Evolutionary conservation across 305 asterid species (phyloP).

Genomic region (Ajuga reptans): DNA sequence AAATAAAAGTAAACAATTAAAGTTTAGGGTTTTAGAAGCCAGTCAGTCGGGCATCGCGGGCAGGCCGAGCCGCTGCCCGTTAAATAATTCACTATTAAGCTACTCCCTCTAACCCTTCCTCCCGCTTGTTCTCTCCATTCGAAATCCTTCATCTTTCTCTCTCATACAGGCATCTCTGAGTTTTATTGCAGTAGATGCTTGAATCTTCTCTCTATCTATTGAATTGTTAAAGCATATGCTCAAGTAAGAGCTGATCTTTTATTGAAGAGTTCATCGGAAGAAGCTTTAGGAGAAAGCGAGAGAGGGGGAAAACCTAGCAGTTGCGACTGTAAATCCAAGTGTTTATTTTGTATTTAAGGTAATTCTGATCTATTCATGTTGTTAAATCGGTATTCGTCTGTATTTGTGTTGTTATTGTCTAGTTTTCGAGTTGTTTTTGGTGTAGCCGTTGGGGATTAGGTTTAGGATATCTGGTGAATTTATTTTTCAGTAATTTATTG

Average conservation of each 20-base stretch:
- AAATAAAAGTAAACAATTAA: not conserved
- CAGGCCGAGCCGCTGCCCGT: slow-evolving; percentile 23
- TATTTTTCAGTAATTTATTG: not conserved
- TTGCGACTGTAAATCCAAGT: slow-evolving; percentile 10
- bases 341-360: slow-evolving; percentile 10
- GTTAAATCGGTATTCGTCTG: not conserved
- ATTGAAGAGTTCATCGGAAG: not conserved
- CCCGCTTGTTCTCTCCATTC: slow-evolving; percentile 40
- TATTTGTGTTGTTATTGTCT: not conserved
- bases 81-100: slow-evolving; percentile 17
- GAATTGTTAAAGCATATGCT: not conserved
- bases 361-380: slow-evolving; percentile 7
- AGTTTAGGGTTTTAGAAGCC: slow-evolving; percentile 27
- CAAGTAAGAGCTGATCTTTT: not conserved
- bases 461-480: not conserved
- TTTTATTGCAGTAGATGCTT: not conserved
- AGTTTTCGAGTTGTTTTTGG: not conserved
- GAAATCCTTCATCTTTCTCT: slow-evolving; percentile 22
- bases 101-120: slow-evolving; percentile 20
- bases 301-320: slow-evolving; percentile 25
- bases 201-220: not conserved
- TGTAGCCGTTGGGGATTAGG: slow-evolving; percentile 8
- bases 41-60: slow-evolving; percentile 26
- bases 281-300: not conserved
- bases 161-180: not conserved